Evolutionary conservation across 345 rosid genomes (phyloP).

Genomic region (Ricinus communis): DNA sequence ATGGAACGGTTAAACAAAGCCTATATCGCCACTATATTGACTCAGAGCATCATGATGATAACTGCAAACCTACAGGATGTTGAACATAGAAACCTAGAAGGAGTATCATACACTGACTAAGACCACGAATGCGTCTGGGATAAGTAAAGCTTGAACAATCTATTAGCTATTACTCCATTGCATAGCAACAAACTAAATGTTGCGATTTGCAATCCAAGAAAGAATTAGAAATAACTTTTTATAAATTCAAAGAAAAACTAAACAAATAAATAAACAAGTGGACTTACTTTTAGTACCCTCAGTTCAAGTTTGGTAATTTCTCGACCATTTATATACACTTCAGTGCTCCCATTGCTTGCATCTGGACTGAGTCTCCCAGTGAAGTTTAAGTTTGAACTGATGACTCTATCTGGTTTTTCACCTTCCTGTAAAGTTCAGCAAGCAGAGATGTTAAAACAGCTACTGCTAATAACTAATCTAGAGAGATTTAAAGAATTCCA

Average conservation of each 20-base stretch:
- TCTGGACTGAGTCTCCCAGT: slow-evolving; percentile 66
- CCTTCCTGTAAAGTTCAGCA: slow-evolving; percentile 70
- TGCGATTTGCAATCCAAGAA: not conserved
- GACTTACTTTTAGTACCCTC: slow-evolving; percentile 73
- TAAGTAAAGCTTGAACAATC: not conserved
- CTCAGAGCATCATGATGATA: not conserved
- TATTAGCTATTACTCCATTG: too few species aligned
- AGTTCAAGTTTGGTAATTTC: slow-evolving; percentile 86
- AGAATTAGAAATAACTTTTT: too few species aligned
- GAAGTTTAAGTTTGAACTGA: slow-evolving; percentile 89
- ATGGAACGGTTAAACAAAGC: slow-evolving; percentile 1
- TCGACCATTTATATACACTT: slow-evolving; percentile 89
- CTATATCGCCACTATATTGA: not conserved
- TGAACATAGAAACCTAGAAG: not conserved
- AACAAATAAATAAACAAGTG: not conserved
- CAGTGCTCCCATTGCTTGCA: slow-evolving; percentile 86
- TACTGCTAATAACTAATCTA: not conserved
- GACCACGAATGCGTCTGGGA: not conserved
- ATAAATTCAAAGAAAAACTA: not conserved
- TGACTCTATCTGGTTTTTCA: slow-evolving; percentile 78
- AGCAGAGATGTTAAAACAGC: slow-evolving; percentile 7
- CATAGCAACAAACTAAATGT: not conserved
- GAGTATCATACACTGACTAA: not conserved
- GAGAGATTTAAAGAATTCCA: slow-evolving; percentile 4
- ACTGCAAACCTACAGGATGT: not conserved